These are phyloP conservation scores for Carex arenaria DNA, from an alignment of 202 grass and related monocot species.

Conservation along the genomic window DNA sequence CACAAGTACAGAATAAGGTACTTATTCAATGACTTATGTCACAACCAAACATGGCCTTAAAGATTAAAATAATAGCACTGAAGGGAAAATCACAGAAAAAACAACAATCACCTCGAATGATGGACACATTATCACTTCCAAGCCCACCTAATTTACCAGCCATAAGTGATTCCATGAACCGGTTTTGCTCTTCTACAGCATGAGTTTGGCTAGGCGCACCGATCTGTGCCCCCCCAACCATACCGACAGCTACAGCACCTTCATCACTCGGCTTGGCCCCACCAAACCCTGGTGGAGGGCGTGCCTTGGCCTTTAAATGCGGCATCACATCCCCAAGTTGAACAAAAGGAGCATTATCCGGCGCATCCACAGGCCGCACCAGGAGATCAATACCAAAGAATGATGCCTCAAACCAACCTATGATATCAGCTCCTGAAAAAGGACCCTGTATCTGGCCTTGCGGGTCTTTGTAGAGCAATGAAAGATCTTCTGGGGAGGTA, in stretches of 20 bases:
- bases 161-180: constrained; percentile 85
- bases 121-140: constrained; percentile 28
- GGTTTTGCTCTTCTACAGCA: constrained; percentile 62
- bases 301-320: constrained; percentile 72
- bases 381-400: constrained; percentile 97
- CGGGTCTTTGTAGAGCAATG: constrained; percentile 89
- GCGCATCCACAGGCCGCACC: constrained; percentile 56
- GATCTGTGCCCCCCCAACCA: constrained; percentile 28
- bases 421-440: constrained; percentile 87
- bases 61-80: background rate
- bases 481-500: constrained; percentile 80
- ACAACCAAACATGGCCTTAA: background rate
- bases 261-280: constrained; percentile 45
- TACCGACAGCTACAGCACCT: constrained; percentile 37
- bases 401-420: constrained; percentile 89
- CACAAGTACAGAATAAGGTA: too few species aligned
- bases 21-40: too few species aligned
- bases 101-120: constrained; percentile 45
- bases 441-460: constrained; percentile 90
- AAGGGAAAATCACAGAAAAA: constrained; percentile 10
- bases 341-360: constrained; percentile 70
- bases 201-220: constrained; percentile 27
- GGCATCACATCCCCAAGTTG: constrained; percentile 97
- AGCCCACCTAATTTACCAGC: constrained; percentile 43
- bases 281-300: constrained; percentile 82